Evolutionary conservation across 2,329 filamentous ascomycete species (phyloP).

Genomic region (Fusarium haematococcum): DNA sequence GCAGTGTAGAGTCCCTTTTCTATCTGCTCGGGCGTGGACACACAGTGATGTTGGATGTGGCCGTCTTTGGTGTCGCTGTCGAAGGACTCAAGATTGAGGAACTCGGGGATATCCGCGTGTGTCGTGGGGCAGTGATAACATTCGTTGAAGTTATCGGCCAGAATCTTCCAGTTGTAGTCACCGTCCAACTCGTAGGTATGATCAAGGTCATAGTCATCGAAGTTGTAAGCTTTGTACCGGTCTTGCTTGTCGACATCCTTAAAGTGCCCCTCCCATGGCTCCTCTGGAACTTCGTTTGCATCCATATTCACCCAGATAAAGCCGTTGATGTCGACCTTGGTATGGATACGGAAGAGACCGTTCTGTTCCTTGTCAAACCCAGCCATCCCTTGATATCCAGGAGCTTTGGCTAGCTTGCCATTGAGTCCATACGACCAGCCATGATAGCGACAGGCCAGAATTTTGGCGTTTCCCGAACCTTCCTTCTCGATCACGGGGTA

Average conservation of each 20-base stretch:
- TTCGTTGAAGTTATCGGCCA: conserved; percentile 74
- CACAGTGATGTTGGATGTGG: conserved; percentile 30
- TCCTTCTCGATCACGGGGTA: conserved; percentile 64
- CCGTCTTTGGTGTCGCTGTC: conserved; percentile 25
- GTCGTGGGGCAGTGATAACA: conserved; percentile 37
- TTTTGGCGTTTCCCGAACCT: conserved; percentile 57
- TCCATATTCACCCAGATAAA: conserved; percentile 72
- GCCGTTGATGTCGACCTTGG: conserved; percentile 62
- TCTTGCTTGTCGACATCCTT: conserved; percentile 57
- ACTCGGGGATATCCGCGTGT: conserved; percentile 27
- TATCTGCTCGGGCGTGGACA: conserved; percentile 27
- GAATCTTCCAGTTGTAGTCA: conserved; percentile 69
- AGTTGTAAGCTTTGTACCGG: conserved; percentile 52
- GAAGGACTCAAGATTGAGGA: conserved; percentile 28
- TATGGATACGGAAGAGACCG: conserved; percentile 65
- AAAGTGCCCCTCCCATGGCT: conserved; percentile 65
- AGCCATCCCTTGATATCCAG: conserved; percentile 61
- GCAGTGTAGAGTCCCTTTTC: conserved; percentile 24
- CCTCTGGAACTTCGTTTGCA: conserved; percentile 48
- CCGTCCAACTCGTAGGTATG: conserved; percentile 67
- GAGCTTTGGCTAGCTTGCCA: conserved; percentile 70
- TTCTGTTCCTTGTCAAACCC: conserved; percentile 68
- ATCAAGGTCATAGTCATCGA: conserved; percentile 64
- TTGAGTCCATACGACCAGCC: conserved; percentile 70
- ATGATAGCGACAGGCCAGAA: conserved; percentile 71